Conservation (phyloP, 768 basidiomycete species). For the Rhodotorula diobovata region DNA sequence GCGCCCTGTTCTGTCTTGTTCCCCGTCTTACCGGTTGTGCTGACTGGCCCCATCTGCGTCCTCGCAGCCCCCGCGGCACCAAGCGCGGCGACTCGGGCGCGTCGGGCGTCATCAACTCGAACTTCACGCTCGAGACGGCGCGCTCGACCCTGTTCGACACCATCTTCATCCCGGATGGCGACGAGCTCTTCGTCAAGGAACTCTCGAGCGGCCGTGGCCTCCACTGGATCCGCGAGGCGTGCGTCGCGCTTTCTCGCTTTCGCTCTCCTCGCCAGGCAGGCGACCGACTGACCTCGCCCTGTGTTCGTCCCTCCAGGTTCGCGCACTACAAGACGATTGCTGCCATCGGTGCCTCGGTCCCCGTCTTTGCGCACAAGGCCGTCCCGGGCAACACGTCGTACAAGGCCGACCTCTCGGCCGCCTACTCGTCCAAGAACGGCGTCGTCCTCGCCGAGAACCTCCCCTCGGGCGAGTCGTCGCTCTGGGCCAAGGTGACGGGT, state of each 20-base stretch:
- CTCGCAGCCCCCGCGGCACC: conserved; percentile 24
- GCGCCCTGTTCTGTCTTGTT: not conserved
- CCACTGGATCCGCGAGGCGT: conserved; percentile 65
- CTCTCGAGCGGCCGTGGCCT: conserved; percentile 62
- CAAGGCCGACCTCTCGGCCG: conserved; percentile 41
- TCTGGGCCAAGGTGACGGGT: conserved; percentile 38
- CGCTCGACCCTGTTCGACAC: conserved; percentile 82
- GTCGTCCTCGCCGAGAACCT: conserved; percentile 47
- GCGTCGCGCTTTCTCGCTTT: not conserved
- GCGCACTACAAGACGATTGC: conserved; percentile 80
- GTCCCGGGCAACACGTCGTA: conserved; percentile 47
- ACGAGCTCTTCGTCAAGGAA: conserved; percentile 58
- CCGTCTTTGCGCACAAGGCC: conserved; percentile 47
- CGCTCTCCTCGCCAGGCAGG: not conserved
- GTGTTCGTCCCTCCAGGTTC: conserved; percentile 53
- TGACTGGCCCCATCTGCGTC: not conserved
- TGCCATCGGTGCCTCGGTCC: conserved; percentile 57
- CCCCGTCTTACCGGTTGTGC: conserved; percentile 27
- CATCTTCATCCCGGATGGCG: conserved; percentile 68
- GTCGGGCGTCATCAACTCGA: conserved; percentile 51
- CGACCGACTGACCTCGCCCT: not conserved
- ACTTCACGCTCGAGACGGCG: conserved; percentile 69
- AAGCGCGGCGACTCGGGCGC: conserved; percentile 39
- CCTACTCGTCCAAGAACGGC: conserved; percentile 45
- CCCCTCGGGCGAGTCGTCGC: conserved; percentile 20